Evolutionary conservation across 2,329 filamentous ascomycete genomes (phyloP), one percentile per base, ranked within the genome.

Genomic region (Trematosphaeria pertusa): DNA sequence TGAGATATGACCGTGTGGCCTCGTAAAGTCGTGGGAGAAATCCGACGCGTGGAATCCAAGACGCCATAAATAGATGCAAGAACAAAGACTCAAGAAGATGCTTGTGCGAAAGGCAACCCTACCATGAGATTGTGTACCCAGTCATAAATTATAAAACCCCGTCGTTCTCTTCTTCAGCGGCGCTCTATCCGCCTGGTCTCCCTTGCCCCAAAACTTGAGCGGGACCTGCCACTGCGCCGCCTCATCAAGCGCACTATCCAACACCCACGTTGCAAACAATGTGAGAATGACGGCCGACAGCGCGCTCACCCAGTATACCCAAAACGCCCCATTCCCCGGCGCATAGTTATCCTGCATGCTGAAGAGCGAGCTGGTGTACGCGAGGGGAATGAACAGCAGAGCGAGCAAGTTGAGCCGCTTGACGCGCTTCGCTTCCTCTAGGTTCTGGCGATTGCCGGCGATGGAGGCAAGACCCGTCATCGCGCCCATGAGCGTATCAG

Each of bases 401-500:
- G 66, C 67, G 6, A 70, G 59, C 3, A 69, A 28, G 17, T 67
- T 70, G 4, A 70, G 50, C 3, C 65, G 55, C 50, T 70, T 69
- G 10, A 67, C 61, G 2, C 65, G 62, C 40, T 69, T 70, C 12
- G 67, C 67, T 44, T 69, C 67, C 28, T 69, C 67, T 2, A 70
- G 52, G 12, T 64, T 65, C 33, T 70, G 67, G 0, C 59, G 60
- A 26, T 70, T 69, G 7, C 66, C 67, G 0, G 67, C 67, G 20
- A 70, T 69, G 28, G 50, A 58, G 2, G 67, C 67, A 5, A 69
- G 52, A 22, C 67, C 67, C 0, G 65, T 70, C 67, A 70, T 69
- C 2, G 65, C 61, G 20, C 59, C 56, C 50, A 68, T 69, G 14
- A 70, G 59, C 5, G 61, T 68, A 26, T 69, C 66, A 10, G 64